Base-by-base conservation (phyloP, 257 asterid genomes). In the Gynochthodes officinalis region DNA sequence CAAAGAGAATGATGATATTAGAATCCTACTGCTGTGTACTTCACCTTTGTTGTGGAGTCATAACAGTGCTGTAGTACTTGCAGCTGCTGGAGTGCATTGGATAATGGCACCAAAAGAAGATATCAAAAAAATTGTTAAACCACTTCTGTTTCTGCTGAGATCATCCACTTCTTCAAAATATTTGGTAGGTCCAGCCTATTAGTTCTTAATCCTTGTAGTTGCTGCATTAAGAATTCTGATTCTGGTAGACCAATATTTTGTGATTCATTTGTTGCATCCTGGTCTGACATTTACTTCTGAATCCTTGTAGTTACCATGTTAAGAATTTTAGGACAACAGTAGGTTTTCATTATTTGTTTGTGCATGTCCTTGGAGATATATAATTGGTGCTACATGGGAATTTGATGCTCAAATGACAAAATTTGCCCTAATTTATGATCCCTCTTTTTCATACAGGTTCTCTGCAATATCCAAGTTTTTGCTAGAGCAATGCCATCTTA, bases 51-150 rank as follows among this genome's bases (percentile, higher is more conserved):
- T 95, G 69, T 89, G 90, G 96, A 95, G 95, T 79, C 87, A 83
- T 77, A 95, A 95, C 75, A 90, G 99, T 79, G 98, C 95, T 69
- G 99, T 92, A 10, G 99, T 90, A 81, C 91, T 95, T 81, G 98
- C 98, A 70, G 97, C 98, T 83, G 90, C 99, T 77, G 97, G 98
- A 74, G 92, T 95, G 77, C 96, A 92, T 84, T 95, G 99, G 99
- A 90, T 95, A 82, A 90, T 95, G 98, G 93, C 94, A 59, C 96
- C 97, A 54, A 86, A 77, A 83, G 92, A 85, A 71, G 95, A 92
- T 54, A 50, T 91, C 77, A 71, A 64, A 68, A 91, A 85, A 81
- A 90, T 95, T 77, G 93, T 90, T 50, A 92, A 90, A 80, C 99
- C 99, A 76, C 81, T 91, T 83, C 76, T 95, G 68, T 94, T 94